These are phyloP conservation scores for Rhynchospora tenuis DNA, from an alignment of 176 grass and related monocot species.

Conservation along the genomic window DNA sequence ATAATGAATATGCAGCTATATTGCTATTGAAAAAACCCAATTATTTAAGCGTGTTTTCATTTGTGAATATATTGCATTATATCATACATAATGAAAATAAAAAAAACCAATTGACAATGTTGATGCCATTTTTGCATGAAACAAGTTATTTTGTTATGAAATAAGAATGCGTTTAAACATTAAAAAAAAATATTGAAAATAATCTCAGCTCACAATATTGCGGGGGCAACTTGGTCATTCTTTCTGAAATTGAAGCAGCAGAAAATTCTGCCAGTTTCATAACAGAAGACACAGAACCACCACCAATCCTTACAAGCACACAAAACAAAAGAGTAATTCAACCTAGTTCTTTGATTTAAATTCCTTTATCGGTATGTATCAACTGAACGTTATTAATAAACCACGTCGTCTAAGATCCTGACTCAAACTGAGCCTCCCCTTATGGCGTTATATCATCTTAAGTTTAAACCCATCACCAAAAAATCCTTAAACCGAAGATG, in stretches of 20 bases:
- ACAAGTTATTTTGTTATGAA: not conserved
- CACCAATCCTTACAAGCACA: constrained; percentile 6
- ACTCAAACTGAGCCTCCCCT: not conserved
- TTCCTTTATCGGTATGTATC: not conserved
- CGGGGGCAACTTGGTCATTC: not conserved
- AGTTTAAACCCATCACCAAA: not conserved
- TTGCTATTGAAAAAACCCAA: too few species aligned
- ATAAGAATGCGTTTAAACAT: not conserved
- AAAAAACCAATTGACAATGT: not conserved
- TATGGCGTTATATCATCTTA: too few species aligned
- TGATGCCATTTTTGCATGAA: not conserved
- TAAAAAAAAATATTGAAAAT: not conserved
- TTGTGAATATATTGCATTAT: not conserved
- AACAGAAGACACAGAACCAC: not conserved
- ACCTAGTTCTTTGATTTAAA: not conserved
- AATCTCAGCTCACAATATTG: not conserved
- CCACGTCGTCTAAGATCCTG: not conserved
- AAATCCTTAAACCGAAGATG: not conserved
- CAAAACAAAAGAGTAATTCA: not conserved
- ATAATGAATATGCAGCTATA: too few species aligned
- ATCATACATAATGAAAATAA: not conserved
- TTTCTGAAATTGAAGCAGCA: not conserved
- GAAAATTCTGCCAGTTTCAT: not conserved
- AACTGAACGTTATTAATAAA: not conserved
- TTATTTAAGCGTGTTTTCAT: not conserved